phyloP scores from a whole-genome alignment of 768 basidiomycete species.

The Tricholoma matsutake region DNA sequence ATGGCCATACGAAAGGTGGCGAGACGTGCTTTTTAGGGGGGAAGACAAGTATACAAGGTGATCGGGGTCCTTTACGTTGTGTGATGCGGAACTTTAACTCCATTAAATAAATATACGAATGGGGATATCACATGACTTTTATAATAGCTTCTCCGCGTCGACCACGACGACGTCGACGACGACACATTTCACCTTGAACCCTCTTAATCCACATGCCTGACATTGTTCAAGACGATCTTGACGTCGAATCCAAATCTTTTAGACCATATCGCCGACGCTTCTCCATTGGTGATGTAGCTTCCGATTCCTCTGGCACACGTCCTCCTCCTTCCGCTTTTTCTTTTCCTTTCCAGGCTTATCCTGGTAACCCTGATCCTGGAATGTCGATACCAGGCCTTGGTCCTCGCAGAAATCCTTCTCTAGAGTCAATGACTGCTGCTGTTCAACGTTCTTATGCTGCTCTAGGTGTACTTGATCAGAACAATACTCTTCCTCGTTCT shows the following conservation, averaged over 20 bases:
- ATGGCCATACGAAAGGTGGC: not conserved
- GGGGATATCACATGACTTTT: too few relatives aligned
- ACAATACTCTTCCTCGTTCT: slow-evolving; percentile 13
- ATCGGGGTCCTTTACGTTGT: slow-evolving; percentile 5
- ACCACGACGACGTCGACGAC: too few relatives aligned
- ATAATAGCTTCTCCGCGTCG: too few relatives aligned
- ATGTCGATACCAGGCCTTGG: slow-evolving; percentile 29
- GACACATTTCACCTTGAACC: too few relatives aligned
- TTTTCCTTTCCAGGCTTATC: slow-evolving; percentile 59
- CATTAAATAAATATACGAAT: too few relatives aligned
- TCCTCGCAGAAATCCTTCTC: slow-evolving; percentile 42
- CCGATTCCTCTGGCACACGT: slow-evolving; percentile 2
- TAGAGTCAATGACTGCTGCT: slow-evolving; percentile 35
- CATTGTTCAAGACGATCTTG: too few relatives aligned
- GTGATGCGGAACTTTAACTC: too few relatives aligned
- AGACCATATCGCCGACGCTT: not conserved
- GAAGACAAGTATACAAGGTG: not conserved
- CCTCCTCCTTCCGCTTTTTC: slow-evolving; percentile 34
- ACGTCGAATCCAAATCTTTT: not conserved
- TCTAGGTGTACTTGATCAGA: slow-evolving; percentile 14
- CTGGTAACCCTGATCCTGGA: slow-evolving; percentile 61
- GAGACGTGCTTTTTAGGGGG: not conserved
- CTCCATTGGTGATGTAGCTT: not conserved
- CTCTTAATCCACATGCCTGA: too few relatives aligned
- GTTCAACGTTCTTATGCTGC: slow-evolving; percentile 20